These are phyloP conservation scores for Prosopis cineraria DNA, from an alignment of 306 rosid species.

Conservation along the genomic window DNA sequence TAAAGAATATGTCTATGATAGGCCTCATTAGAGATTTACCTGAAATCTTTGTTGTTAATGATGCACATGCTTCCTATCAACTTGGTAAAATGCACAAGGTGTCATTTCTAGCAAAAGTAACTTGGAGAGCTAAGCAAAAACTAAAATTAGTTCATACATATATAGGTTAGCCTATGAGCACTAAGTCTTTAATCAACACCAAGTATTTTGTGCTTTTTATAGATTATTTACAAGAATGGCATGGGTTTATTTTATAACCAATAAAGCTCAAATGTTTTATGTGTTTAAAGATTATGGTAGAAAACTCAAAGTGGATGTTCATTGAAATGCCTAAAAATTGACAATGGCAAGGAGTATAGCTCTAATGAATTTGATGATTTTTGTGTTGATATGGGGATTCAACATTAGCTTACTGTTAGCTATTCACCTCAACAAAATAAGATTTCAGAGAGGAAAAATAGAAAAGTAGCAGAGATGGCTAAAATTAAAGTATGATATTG, in stretches of 20 bases:
- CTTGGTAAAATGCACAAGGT: not conserved
- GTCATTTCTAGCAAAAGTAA: not conserved
- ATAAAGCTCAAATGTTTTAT: not conserved
- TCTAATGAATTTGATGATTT: too few relatives aligned
- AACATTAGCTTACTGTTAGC: not conserved
- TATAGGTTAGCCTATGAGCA: not conserved
- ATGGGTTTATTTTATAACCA: not conserved
- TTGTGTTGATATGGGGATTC: not conserved
- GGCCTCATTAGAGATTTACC: not conserved
- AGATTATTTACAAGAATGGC: not conserved
- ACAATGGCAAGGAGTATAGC: not conserved
- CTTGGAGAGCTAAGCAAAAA: not conserved
- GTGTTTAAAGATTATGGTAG: not conserved
- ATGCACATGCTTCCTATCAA: not conserved
- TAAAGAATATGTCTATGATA: too few relatives aligned
- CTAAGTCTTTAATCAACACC: not conserved
- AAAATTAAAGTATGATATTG: too few relatives aligned
- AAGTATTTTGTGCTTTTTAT: not conserved
- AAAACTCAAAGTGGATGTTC: not conserved
- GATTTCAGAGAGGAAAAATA: not conserved
- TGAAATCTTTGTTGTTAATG: not conserved
- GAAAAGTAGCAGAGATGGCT: too few relatives aligned
- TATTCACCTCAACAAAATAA: not conserved
- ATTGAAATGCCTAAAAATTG: not conserved
- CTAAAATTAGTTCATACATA: not conserved